Percentiles rank a stretch among this genome's conserved stretches.
These are phyloP conservation scores for Juncus effusus DNA, from an alignment of 176 grass and related monocot species.

Conservation along the genomic window DNA sequence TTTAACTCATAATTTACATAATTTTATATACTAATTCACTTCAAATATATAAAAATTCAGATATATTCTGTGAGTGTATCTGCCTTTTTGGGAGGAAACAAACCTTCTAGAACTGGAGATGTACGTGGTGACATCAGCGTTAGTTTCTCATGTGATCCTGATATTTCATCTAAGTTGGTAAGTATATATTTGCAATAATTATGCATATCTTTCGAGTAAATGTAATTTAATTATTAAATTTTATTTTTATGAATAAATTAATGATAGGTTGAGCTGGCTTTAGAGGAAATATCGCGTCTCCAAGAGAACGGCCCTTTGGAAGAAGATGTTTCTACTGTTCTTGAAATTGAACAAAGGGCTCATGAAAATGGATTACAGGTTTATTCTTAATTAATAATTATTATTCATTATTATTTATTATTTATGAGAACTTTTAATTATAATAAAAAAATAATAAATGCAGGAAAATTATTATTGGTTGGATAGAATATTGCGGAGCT, in stretches of 20 bases:
- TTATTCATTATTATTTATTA: not conserved
- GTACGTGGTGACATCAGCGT: constrained; percentile 91
- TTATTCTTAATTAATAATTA: constrained; percentile 25
- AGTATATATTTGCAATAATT: constrained; percentile 17
- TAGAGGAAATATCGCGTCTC: constrained; percentile 88
- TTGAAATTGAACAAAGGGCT: constrained; percentile 97
- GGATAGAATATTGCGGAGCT: constrained; percentile 86
- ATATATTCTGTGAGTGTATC: constrained; percentile 93
- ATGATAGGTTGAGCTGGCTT: constrained; percentile 69
- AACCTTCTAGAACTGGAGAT: constrained; percentile 92
- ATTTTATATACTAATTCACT: too few species aligned
- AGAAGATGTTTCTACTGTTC: constrained; percentile 70
- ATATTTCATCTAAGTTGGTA: constrained; percentile 88
- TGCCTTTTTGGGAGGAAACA: constrained; percentile 97
- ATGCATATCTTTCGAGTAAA: constrained; percentile 1
- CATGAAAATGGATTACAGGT: constrained; percentile 99
- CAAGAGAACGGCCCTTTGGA: constrained; percentile 80
- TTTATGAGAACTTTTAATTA: too few species aligned
- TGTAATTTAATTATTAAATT: constrained; percentile 18
- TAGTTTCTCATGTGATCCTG: constrained; percentile 93
- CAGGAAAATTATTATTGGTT: constrained; percentile 99
- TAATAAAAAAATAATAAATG: constrained; percentile 4
- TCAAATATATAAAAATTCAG: constrained; percentile 36
- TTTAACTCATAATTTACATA: too few species aligned
- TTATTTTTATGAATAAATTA: constrained; percentile 4